Conservation (phyloP, 139 green algal species). For the Asterochloris sp. region DNA sequence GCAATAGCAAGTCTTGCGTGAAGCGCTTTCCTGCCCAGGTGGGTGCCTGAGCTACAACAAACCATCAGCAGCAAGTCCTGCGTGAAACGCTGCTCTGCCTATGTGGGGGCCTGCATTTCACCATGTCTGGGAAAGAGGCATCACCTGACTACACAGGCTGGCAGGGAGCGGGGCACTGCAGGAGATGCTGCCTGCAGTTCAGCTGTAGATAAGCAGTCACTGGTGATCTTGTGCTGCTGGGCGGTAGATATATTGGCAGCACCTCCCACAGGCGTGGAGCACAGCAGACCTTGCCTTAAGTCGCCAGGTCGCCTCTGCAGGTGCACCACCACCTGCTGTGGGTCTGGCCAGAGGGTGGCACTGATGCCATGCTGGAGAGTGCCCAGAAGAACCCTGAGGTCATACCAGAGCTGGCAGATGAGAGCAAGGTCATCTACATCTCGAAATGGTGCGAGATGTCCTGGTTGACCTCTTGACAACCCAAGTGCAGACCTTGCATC, state of each 20-base stretch:
- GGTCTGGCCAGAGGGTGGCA: constrained; percentile 39
- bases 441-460: not conserved
- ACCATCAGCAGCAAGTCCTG: not conserved
- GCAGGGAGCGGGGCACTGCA: too few species aligned
- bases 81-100: not conserved
- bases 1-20: constrained; percentile 1
- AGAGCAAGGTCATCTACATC: constrained; percentile 8
- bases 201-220: too few species aligned
- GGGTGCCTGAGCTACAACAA: not conserved
- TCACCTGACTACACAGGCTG: too few species aligned
- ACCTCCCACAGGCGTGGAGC: not conserved
- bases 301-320: constrained; percentile 14
- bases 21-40: constrained; percentile 13
- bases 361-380: not conserved
- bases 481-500: too few species aligned
- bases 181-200: too few species aligned
- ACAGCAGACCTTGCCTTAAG: not conserved
- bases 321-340: constrained; percentile 44
- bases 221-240: not conserved
- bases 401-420: not conserved
- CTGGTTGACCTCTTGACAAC: too few species aligned
- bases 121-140: too few species aligned
- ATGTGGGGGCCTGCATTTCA: not conserved
- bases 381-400: constrained; percentile 11
- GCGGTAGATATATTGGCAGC: not conserved